Conservation (phyloP, 208 protist species). For the Leishmania gerbilli region DNA sequence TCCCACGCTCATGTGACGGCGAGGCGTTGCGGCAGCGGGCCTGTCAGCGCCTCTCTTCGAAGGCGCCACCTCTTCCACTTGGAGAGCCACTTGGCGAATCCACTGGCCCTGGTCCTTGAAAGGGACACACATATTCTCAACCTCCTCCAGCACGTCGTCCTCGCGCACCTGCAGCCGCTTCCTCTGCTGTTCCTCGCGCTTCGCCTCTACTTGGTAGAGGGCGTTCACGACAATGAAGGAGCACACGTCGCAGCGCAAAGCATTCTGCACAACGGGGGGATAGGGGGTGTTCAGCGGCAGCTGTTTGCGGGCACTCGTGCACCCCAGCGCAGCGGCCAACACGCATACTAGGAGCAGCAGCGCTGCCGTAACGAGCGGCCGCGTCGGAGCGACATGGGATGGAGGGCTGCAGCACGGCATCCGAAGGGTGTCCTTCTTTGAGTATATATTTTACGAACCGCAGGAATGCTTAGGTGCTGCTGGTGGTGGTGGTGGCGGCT, state of each 20-base stretch:
- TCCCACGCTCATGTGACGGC: slow-evolving; percentile 13
- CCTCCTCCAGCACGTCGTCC: slow-evolving; percentile 65
- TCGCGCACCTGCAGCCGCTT: slow-evolving; percentile 56
- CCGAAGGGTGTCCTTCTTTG: background rate
- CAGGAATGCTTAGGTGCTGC: background rate
- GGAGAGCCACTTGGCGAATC: slow-evolving; percentile 59
- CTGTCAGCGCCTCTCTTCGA: background rate
- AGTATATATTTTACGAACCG: background rate
- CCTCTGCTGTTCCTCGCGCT: slow-evolving; percentile 20
- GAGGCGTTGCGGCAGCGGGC: background rate
- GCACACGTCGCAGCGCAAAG: slow-evolving; percentile 67
- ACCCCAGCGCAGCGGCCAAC: background rate
- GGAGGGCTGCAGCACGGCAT: background rate
- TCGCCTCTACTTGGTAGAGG: slow-evolving; percentile 33
- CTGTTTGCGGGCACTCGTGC: slow-evolving; percentile 37
- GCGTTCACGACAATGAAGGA: slow-evolving; percentile 44
- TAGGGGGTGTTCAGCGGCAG: slow-evolving; percentile 53
- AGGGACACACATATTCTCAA: slow-evolving; percentile 75
- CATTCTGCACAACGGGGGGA: slow-evolving; percentile 46
- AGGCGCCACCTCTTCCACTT: slow-evolving; percentile 24
- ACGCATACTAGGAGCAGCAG: slow-evolving; percentile 17
- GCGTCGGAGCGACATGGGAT: background rate
- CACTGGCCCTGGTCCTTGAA: slow-evolving; percentile 68
- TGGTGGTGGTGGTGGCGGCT: background rate
- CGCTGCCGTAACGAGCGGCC: background rate